Evolutionary conservation across 345 rosid species (phyloP).

Genomic region (Eucalyptus sideroxylon): DNA sequence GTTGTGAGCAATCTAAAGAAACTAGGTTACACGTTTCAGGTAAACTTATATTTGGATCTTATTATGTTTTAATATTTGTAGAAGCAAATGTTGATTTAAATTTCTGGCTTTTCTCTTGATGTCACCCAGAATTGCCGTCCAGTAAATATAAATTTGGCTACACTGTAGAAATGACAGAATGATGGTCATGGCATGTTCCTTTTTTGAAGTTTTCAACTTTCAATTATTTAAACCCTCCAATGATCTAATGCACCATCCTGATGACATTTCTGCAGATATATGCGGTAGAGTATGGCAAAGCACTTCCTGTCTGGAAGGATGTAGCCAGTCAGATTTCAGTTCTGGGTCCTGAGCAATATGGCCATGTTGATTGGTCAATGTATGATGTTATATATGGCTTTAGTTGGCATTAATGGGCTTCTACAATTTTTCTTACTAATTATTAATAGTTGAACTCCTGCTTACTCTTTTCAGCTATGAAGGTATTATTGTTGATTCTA

Average conservation of each 20-base stretch:
- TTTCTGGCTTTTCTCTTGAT: neutral
- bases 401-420: neutral
- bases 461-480: slow-evolving; percentile 57
- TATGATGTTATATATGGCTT: slow-evolving; percentile 8
- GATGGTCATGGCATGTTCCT: neutral
- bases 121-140: neutral
- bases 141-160: neutral
- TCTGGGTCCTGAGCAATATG: slow-evolving; percentile 34
- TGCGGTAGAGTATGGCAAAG: slow-evolving; percentile 46
- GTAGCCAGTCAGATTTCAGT: slow-evolving; percentile 36
- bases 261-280: slow-evolving; percentile 45
- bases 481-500: slow-evolving; percentile 74
- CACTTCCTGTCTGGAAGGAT: slow-evolving; percentile 54
- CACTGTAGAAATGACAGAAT: neutral
- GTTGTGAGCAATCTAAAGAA: slow-evolving; percentile 68
- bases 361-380: slow-evolving; percentile 81
- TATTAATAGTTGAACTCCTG: neutral
- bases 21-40: slow-evolving; percentile 82
- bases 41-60: slow-evolving; percentile 3
- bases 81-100: neutral
- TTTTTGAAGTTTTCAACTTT: neutral
- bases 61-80: neutral
- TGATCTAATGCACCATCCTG: neutral
- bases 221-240: slow-evolving; percentile 18
- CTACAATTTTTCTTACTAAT: neutral